A percentile compares a stretch with the other conserved stretches of the same genome.
Evolutionary conservation across 176 grass and related monocot genomes (phyloP).

Genomic region (Avena sativa): DNA sequence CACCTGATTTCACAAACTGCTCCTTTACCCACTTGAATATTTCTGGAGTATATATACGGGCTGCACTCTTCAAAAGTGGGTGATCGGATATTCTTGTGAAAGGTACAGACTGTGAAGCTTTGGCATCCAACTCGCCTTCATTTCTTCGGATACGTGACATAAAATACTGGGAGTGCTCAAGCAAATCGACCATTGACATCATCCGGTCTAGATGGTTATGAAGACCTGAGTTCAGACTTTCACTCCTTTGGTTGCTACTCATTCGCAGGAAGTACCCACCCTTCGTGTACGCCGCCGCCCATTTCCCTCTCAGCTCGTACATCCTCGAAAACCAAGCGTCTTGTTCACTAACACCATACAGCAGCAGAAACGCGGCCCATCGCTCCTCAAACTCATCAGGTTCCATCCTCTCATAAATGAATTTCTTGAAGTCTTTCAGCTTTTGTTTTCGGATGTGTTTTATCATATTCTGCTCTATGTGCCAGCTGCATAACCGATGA

Average conservation of each 20-base stretch:
- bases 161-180: too few relatives aligned
- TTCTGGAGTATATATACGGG: too few relatives aligned
- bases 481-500: too few relatives aligned
- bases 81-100: too few relatives aligned
- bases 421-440: neutral
- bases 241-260: conserved; percentile 32
- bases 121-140: too few relatives aligned
- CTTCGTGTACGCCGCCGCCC: conserved; percentile 28
- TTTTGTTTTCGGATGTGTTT: neutral
- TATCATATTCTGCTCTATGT: neutral
- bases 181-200: too few relatives aligned
- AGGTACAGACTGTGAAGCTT: too few relatives aligned
- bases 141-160: too few relatives aligned
- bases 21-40: too few relatives aligned
- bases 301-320: conserved; percentile 28
- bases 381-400: neutral
- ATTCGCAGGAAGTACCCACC: conserved; percentile 32
- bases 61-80: too few relatives aligned
- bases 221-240: conserved; percentile 22
- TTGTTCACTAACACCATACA: neutral
- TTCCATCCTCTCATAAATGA: neutral
- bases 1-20: too few relatives aligned
- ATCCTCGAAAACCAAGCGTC: conserved; percentile 32
- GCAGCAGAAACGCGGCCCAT: neutral
- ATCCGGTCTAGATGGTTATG: conserved; percentile 40